A percentile compares a stretch with the other conserved stretches of the same genome.
Conservation (phyloP, 176 grass and related monocot species). For the Ananas comosus region DNA sequence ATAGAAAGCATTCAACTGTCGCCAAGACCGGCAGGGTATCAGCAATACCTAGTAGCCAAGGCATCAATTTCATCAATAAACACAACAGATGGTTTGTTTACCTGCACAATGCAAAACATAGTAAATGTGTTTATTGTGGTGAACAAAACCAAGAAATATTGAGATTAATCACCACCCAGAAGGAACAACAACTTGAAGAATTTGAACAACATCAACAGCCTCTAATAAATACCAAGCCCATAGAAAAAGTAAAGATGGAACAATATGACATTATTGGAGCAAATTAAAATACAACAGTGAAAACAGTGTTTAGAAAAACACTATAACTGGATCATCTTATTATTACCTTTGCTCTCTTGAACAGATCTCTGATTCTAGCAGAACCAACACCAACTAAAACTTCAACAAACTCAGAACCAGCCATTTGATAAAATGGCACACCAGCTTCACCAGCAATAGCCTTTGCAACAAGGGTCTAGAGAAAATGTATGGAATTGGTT, state of each 20-base stretch:
- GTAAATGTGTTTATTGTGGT: background rate
- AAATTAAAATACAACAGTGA: background rate
- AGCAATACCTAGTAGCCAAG: constrained; percentile 24
- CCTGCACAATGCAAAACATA: constrained; percentile 4
- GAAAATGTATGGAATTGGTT: background rate
- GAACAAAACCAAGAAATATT: background rate
- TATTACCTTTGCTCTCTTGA: constrained; percentile 31
- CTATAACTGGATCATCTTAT: background rate
- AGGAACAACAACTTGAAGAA: background rate
- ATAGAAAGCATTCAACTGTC: background rate
- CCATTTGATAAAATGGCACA: constrained; percentile 42
- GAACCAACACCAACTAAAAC: constrained; percentile 35
- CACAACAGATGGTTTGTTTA: constrained; percentile 28
- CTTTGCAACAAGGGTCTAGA: constrained; percentile 29
- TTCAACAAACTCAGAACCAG: constrained; percentile 39
- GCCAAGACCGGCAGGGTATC: background rate
- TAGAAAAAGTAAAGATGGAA: background rate
- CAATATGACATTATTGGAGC: no score
- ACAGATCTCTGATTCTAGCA: constrained; percentile 35
- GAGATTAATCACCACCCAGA: background rate
- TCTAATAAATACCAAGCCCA: no score
- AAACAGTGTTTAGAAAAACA: constrained; percentile 4
- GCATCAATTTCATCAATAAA: constrained; percentile 31
- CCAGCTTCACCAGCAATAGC: constrained; percentile 36
- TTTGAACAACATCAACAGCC: background rate